A percentile compares a stretch with the other conserved stretches of the same genome.
These are phyloP conservation scores for Penicillium angulare DNA, from an alignment of 495 filamentous ascomycete genomes.

Conservation along the genomic window DNA sequence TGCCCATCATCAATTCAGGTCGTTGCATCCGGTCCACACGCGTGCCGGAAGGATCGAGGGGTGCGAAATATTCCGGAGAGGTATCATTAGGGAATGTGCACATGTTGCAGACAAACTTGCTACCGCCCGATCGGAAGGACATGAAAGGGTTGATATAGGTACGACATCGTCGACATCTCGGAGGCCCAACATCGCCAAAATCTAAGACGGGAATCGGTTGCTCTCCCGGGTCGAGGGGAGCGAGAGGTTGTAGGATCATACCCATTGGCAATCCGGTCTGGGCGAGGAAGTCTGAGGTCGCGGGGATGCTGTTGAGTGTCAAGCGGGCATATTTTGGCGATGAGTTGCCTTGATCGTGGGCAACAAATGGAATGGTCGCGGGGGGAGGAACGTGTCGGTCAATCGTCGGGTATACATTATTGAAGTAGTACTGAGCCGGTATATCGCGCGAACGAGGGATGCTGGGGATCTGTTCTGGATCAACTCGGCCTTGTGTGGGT, in stretches of 20 bases:
- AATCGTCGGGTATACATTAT: constrained; percentile 89
- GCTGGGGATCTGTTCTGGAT: constrained; percentile 92
- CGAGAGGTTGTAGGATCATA: constrained; percentile 85
- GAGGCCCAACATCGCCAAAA: constrained; percentile 89
- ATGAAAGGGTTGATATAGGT: constrained; percentile 99
- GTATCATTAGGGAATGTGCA: constrained; percentile 98
- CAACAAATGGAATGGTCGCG: constrained; percentile 84
- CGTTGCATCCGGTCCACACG: constrained; percentile 86
- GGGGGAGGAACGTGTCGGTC: constrained; percentile 88
- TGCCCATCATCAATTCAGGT: constrained; percentile 86
- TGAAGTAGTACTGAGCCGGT: constrained; percentile 78
- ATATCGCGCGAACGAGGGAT: constrained; percentile 82
- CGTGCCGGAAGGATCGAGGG: constrained; percentile 81
- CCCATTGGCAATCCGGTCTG: constrained; percentile 83
- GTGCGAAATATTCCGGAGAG: constrained; percentile 85
- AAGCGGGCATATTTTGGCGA: constrained; percentile 92
- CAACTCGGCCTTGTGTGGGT: constrained; percentile 71
- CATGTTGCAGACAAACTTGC: constrained; percentile 97
- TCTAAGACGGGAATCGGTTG: constrained; percentile 87
- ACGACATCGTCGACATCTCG: constrained; percentile 88
- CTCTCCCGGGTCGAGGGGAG: constrained; percentile 80
- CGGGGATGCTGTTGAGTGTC: constrained; percentile 87
- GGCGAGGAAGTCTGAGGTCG: constrained; percentile 73
- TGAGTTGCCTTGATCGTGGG: constrained; percentile 92
- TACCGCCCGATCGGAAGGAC: constrained; percentile 91